Base-by-base conservation (phyloP, 1,284 basidiomycete genomes). In the Amylostereum chailletii region DNA sequence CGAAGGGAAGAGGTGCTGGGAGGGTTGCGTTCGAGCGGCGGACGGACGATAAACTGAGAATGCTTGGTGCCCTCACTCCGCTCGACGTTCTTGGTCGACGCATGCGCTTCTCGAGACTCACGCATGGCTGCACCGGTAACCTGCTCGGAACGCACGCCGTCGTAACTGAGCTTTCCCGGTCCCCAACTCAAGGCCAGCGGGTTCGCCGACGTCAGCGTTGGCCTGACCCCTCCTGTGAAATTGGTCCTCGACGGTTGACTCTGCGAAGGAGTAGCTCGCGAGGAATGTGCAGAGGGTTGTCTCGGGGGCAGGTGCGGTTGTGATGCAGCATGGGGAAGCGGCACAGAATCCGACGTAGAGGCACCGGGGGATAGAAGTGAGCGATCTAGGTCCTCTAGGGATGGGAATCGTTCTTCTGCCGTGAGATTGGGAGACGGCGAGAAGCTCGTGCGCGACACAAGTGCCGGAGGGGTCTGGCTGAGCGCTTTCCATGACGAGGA, bases 351-450 rank as follows among this genome's bases (percentile, higher is more conserved):
- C 29, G 29, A 29, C 8, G 43, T 30, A 10, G 34, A 47, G 8
- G 58, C 50, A 7, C 58, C 54, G 39, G 63, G 46, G 0, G 69
- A 58, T 6, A 58, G 61, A 52, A 84, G 81, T n/a, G 71, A 71
- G 7, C 79, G 77, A 64, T 90, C 84, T 8, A 90, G 68, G 56
- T 88, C 84, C 60, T 89, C 87, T 31, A 90, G 65, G 1, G 86
- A 83, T 2, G 87, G 87, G 63, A 87, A 90, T 45, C 85, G 73
- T 42, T 77, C 72, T 62, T 89, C 86, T 3, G 72, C 75, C 34
- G 77, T 66, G 6, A 77, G 60, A 38, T 74, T 68, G 26, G 19
- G 19, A 19, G 19, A 19, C 19, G 19, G 19, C 19, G 19, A 19
- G 19, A 19, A 19, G 10, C 45, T 40, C 26, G 53, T 44, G 53